Base-by-base conservation (phyloP, 2,329 filamentous ascomycete genomes). In the Aspergillus melleus region DNA sequence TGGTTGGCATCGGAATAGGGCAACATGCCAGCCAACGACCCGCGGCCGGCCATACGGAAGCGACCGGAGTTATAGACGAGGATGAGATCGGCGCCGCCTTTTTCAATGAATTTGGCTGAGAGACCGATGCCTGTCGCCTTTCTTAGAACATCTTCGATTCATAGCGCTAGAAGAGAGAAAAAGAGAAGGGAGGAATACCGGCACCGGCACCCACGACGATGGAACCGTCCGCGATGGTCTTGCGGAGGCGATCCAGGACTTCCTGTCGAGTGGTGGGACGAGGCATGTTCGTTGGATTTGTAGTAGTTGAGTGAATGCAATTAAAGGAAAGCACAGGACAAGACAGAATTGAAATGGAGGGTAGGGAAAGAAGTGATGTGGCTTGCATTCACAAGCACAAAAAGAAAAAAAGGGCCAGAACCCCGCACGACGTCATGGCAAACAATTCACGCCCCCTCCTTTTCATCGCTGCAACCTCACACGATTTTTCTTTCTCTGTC, bases 51-150 rank as follows among this genome's bases (percentile, higher is more conserved):
- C 89, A 91, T 91, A 10, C 88, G 85, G 70, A 88, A 91, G 4
- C 88, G 83, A 0, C 88, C 88, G 42, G 85, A 88, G 73, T 90
- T 90, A 79, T 90, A 90, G 66, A 90, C 83, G 62, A 90, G 86
- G 68, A 91, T 89, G 47, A 91, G 77, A 67, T 90, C 88, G 14
- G 83, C 86, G 61, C 88, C 87, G 42, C 88, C 88, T 50, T 82
- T 81, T 72, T 91, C 88, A 64, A 90, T 83, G 67, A 84, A 88
- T 67, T 91, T 91, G 61, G 88, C 88, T 2, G 87, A 88, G 3
- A 91, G 81, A 0, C 88, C 88, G 59, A 89, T 89, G 49, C 87
- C 86, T 83, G 55, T 36, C 14, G 4, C 2, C n/a, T 4, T 12
- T 16, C 12, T 36, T 36, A 36, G 32, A 36, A 36, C 32, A 36